Conservation (phyloP, 1,139 yeast species). For the Magnusiomyces fungicola region DNA sequence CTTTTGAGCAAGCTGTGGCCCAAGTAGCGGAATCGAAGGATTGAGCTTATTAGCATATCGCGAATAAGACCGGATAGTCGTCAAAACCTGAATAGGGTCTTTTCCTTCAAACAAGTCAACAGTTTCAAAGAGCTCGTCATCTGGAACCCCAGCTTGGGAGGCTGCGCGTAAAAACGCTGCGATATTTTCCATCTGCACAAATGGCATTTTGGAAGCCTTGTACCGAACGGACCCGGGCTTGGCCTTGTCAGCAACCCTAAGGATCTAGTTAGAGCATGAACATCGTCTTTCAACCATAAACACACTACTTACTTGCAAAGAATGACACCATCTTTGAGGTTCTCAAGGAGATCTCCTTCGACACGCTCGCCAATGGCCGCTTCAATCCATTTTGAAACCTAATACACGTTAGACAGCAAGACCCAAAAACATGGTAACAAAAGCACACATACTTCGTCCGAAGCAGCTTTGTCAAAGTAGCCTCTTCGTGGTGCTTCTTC, state of each 20-base stretch:
- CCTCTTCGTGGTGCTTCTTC: conserved; percentile 1
- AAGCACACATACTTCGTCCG: conserved; percentile 8
- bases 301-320: conserved; percentile 51
- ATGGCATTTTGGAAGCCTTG: conserved; percentile 70
- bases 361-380: conserved; percentile 21
- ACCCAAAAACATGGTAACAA: too few species aligned
- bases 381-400: conserved; percentile 27
- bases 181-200: conserved; percentile 82
- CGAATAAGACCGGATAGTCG: conserved; percentile 67
- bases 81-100: conserved; percentile 73
- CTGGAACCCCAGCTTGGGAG: conserved; percentile 67
- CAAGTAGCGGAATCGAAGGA: conserved; percentile 42
- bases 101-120: conserved; percentile 65
- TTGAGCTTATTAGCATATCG: conserved; percentile 48
- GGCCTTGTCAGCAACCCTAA: conserved; percentile 35
- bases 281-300: too few species aligned
- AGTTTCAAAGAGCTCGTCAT: conserved; percentile 78
- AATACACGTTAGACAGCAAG: too few species aligned
- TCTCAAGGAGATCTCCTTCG: conserved; percentile 38
- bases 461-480: background rate
- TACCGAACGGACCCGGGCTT: conserved; percentile 40
- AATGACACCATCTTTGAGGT: conserved; percentile 57
- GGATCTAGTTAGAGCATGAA: too few species aligned
- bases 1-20: conserved; percentile 38
- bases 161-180: conserved; percentile 56